Conservation (phyloP, 495 filamentous ascomycete genomes). For the Daldinia loculata region DNA sequence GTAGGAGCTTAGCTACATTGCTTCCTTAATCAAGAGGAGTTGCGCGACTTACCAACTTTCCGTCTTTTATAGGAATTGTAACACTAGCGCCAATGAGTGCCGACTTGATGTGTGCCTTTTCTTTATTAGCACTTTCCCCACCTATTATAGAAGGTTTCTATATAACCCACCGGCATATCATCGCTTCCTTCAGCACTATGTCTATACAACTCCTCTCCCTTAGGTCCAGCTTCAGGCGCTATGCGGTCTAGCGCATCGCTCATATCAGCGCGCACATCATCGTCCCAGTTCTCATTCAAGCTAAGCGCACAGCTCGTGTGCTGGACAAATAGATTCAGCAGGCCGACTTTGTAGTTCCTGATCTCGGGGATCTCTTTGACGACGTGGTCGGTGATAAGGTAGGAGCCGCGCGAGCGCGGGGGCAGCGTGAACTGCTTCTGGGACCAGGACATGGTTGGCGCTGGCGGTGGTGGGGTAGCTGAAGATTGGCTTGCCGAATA, state of each 20-base stretch:
- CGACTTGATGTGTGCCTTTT: conserved; percentile 84
- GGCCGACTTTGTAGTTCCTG: conserved; percentile 78
- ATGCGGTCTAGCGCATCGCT: conserved; percentile 90
- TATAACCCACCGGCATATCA: conserved; percentile 62
- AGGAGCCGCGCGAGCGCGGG: conserved; percentile 76
- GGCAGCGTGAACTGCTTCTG: conserved; percentile 85
- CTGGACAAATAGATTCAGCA: conserved; percentile 89
- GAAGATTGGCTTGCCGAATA: conserved; percentile 30
- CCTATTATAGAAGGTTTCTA: not conserved
- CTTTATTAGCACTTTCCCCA: not conserved
- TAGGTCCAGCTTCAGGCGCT: conserved; percentile 73
- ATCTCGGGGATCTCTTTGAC: conserved; percentile 76
- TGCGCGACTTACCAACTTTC: conserved; percentile 69
- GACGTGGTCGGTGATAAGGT: conserved; percentile 86
- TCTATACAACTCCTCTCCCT: conserved; percentile 78
- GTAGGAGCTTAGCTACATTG: conserved; percentile 9
- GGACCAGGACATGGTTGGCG: conserved; percentile 71
- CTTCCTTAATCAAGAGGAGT: not conserved
- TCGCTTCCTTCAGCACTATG: conserved; percentile 89
- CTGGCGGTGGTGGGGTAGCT: conserved; percentile 34
- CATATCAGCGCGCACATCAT: conserved; percentile 78
- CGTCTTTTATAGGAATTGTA: conserved; percentile 87
- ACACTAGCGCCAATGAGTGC: conserved; percentile 88
- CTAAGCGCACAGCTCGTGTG: conserved; percentile 88
- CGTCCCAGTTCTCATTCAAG: conserved; percentile 89